Conservation (phyloP, 495 filamentous ascomycete genomes). For the Penicillium canescens region DNA sequence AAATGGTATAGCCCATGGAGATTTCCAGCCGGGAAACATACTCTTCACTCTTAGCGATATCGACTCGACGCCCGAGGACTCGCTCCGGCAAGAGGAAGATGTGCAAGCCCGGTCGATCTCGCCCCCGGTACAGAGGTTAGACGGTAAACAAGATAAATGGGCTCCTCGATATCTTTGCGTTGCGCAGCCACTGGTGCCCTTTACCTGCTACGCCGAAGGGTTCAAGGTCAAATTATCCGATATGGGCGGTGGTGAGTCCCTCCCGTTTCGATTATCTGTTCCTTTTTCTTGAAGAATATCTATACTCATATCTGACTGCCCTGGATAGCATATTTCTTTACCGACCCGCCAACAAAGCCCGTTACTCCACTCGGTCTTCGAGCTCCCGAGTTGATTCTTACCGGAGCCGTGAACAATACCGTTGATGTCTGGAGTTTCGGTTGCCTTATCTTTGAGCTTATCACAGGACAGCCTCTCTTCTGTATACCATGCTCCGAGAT, state of each 20-base stretch:
- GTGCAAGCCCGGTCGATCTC: slow-evolving; percentile 18
- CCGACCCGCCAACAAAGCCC: slow-evolving; percentile 26
- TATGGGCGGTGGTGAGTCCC: slow-evolving; percentile 36
- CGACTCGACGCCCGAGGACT: slow-evolving; percentile 12
- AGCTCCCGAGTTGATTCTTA: slow-evolving; percentile 36
- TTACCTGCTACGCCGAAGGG: slow-evolving; percentile 16
- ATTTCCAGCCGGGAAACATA: slow-evolving; percentile 47
- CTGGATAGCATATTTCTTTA: slow-evolving; percentile 30
- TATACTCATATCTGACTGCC: slow-evolving; percentile 6
- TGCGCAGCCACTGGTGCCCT: slow-evolving; percentile 25
- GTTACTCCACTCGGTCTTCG: slow-evolving; percentile 33
- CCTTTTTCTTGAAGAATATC: slow-evolving; percentile 8
- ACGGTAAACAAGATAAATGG: slow-evolving; percentile 36
- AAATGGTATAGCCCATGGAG: slow-evolving; percentile 46
- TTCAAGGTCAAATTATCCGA: slow-evolving; percentile 41
- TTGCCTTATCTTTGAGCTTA: slow-evolving; percentile 38
- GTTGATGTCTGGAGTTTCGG: slow-evolving; percentile 45
- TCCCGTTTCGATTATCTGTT: slow-evolving; percentile 12
- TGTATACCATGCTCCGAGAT: slow-evolving; percentile 21
- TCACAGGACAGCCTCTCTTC: slow-evolving; percentile 31
- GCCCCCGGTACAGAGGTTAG: slow-evolving; percentile 29
- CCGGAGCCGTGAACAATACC: slow-evolving; percentile 19
- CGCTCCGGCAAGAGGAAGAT: slow-evolving; percentile 22
- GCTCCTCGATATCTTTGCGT: slow-evolving; percentile 38
- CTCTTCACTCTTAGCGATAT: slow-evolving; percentile 32